Base-by-base conservation (phyloP, 2,329 filamentous ascomycete genomes). In the Polytolypa hystricis region DNA sequence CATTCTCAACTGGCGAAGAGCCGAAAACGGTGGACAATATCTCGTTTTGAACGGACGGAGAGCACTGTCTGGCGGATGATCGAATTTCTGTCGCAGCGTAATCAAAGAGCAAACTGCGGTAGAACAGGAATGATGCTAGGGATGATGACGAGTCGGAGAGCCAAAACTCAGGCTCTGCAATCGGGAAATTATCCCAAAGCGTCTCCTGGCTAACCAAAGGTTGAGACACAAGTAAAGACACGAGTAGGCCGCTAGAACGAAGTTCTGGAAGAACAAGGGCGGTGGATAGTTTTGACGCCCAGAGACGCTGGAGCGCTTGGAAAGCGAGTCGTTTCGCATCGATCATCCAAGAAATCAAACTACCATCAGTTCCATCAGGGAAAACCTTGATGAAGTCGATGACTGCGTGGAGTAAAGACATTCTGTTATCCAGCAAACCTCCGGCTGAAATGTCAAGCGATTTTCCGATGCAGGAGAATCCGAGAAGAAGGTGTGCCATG, bases 81-180 rank as follows among this genome's bases (percentile, higher is more conserved):
- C 85, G 84, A 25, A 98, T 72, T 56, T 96, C 89, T 42, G 83
- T 78, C 10, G 83, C 79, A 21, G 85, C 77, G 53, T 95, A 96
- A 50, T 93, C 84, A 43, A 93, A 74, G 26, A 84, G 73, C 49
- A 84, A 75, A 35, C 83, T 78, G 38, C 93, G 77, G 40, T 84
- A 71, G 9, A 75, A 70, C 30, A 98, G 68, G 54, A 93, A 93
- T 49, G 89, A 79, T 21, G 80, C 71, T 26, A 91, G 73, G 1
- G 81, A 77, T 23, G 72, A 60, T 2, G 82, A 77, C 7, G 83
- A 79, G 14, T 77, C 68, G 0, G 72, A 74, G 12, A 79, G 62
- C 38, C 85, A 74, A 51, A 94, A 91, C 5, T 78, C 69, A 1
- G 75, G 68, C 27, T 76, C 66, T 9, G 57, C 55, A 27, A 81